Base-by-base conservation (phyloP, 2,329 filamentous ascomycete species). In the Lithohypha guttulata region DNA sequence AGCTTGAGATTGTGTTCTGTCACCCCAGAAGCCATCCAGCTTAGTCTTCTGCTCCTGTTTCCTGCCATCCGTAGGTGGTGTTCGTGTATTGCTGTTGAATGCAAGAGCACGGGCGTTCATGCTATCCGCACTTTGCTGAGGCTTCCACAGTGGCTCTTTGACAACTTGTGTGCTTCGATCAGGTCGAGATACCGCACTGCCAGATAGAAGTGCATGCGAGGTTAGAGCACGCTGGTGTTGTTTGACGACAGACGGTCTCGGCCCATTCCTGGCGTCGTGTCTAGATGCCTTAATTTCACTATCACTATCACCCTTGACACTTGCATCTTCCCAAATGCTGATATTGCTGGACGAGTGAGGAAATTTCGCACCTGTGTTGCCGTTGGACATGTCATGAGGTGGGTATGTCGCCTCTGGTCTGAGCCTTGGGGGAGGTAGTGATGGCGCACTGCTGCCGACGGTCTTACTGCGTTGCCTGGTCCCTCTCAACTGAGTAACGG, bases 251-350 rank as follows among this genome's bases (percentile, higher is more conserved):
- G n/a, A n/a, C n/a, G n/a, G n/a, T n/a, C n/a, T n/a, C n/a, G n/a
- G n/a, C n/a, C n/a, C n/a, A n/a, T n/a, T n/a, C n/a, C n/a, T n/a
- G n/a, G n/a, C n/a, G n/a, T n/a, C n/a, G n/a, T n/a, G n/a, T n/a
- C n/a, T n/a, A n/a, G n/a, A n/a, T n/a, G n/a, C n/a, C n/a, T n/a
- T n/a, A n/a, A n/a, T 7, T 11, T 11, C 19, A n/a, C 34, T 50
- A 31, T 28, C 48, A 26, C 28, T 50, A 40, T 41, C 40, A 32
- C 33, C 48, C 34, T 18, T 39, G 6, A 51, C 41, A 23, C 48
- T 51, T 18, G 45, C 50, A 39, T 63, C 61, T 50, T 64, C 61
- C 55, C 59, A 64, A 33, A 64, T 63, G 1, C 56, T 58, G 6
- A 60, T 37, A 7, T n/a, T 19, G 13, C 17, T 13, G 3, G 34